These are phyloP conservation scores for Scheffersomyces coipomensis DNA, from an alignment of 805 yeast genomes.

Conservation along the genomic window DNA sequence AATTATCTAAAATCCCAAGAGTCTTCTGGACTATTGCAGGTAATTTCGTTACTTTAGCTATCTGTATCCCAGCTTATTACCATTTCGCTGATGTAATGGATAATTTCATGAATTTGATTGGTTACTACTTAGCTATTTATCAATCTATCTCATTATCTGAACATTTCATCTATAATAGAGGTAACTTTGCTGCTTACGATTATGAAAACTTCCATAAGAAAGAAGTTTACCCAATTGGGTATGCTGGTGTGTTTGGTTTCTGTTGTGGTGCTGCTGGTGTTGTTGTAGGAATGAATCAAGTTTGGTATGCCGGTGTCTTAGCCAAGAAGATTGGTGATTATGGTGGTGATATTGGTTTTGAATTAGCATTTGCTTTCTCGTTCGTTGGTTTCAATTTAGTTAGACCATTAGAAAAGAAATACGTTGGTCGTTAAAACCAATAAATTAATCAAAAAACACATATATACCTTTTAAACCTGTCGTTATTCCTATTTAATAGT, in stretches of 20 bases:
- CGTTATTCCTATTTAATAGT: too few relatives aligned
- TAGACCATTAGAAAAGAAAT: constrained; percentile 68
- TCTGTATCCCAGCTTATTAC: constrained; percentile 87
- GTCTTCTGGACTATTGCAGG: constrained; percentile 77
- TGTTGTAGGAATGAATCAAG: constrained; percentile 83
- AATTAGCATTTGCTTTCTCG: constrained; percentile 66
- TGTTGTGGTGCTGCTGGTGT: constrained; percentile 84
- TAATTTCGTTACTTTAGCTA: constrained; percentile 74
- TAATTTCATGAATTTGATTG: constrained; percentile 88
- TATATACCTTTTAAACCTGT: too few relatives aligned
- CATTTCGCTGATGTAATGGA: constrained; percentile 69
- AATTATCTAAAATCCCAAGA: constrained; percentile 75
- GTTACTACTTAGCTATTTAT: constrained; percentile 87
- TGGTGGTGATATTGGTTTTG: constrained; percentile 90
- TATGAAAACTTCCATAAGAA: constrained; percentile 59
- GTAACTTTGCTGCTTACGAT: constrained; percentile 59
- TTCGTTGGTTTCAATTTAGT: constrained; percentile 56
- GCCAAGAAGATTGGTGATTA: constrained; percentile 56
- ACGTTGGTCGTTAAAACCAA: constrained; percentile 16
- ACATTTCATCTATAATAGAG: constrained; percentile 75
- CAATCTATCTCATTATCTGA: constrained; percentile 74
- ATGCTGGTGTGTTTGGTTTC: constrained; percentile 76
- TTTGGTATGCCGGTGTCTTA: constrained; percentile 77
- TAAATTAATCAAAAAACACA: too few relatives aligned
- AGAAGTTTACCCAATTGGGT: constrained; percentile 66